Conservation (phyloP, 495 filamentous ascomycete species). For the Lasiosphaeria miniovina region DNA sequence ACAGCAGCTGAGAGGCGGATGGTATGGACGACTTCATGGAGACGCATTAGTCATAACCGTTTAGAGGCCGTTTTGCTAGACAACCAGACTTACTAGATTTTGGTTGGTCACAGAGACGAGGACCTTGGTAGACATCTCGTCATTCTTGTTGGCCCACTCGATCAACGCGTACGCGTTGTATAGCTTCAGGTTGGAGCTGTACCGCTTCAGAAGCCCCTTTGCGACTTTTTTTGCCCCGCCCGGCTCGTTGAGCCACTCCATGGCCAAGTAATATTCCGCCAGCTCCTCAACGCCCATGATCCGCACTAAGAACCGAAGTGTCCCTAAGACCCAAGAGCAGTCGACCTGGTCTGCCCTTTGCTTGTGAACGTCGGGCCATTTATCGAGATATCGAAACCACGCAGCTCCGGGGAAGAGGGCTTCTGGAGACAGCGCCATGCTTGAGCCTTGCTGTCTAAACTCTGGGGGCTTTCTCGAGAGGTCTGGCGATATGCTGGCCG, state of each 20-base stretch:
- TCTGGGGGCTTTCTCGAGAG: conserved; percentile 24
- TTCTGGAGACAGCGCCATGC: conserved; percentile 32
- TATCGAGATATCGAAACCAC: conserved; percentile 40
- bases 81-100: conserved; percentile 8
- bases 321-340: conserved; percentile 48
- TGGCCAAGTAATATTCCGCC: conserved; percentile 68
- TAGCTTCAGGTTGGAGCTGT: conserved; percentile 60
- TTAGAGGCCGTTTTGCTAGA: not conserved
- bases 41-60: not conserved
- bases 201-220: conserved; percentile 67
- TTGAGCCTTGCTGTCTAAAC: conserved; percentile 34
- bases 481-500: not conserved
- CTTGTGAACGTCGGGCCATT: conserved; percentile 11
- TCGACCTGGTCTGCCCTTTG: conserved; percentile 27
- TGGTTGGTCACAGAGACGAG: conserved; percentile 53
- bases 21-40: conserved; percentile 23
- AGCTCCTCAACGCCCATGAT: conserved; percentile 47
- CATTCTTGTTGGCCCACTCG: conserved; percentile 58
- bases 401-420: conserved; percentile 33
- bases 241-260: conserved; percentile 59
- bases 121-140: conserved; percentile 57
- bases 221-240: conserved; percentile 63
- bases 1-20: conserved; percentile 54
- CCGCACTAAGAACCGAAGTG: conserved; percentile 55
- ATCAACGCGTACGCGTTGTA: conserved; percentile 79